Base-by-base conservation (phyloP, 2,329 filamentous ascomycete genomes). In the Venturia asperata region DNA sequence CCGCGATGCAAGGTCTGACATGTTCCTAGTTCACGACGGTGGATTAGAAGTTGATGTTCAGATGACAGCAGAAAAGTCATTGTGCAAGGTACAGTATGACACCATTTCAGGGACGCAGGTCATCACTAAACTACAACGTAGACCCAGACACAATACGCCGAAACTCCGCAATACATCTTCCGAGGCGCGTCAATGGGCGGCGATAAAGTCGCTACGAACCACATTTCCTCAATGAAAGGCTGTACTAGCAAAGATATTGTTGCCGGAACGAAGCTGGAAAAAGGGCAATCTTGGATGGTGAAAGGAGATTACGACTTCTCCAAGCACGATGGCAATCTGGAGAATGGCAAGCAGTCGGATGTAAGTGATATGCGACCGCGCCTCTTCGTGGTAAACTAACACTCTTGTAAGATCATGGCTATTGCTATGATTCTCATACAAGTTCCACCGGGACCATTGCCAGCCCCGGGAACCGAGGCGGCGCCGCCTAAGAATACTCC, bases 231-330 rank as follows among this genome's bases (percentile, higher is more conserved):
- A 19, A 65, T 65, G 64, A 21, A 62, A 21, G 24, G 24, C 10
- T 65, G 64, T 34, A 42, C 21, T n/a, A 42, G 15, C 21, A 21
- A 42, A 19, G 30, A 24, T 13, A 21, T 39, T 13, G 30, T 15
- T 5, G 47, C 27, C 19, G n/a, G 37, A 39, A 39, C 21, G 64
- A n/a, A 43, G 58, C 3, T 65, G 30, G 42, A 64, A 37, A 65
- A 45, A n/a, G 64, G 42, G 6, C 64, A 65, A 34, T 30, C 21
- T 10, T 65, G 64, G 64, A 24, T n/a, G 19, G n/a, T 65, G 7
- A 47, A 64, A 24, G 64, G 64, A 3, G n/a, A 65, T 21, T 65
- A 65, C 34, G 58, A 65, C 27, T 65, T 41, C 37, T 37, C 27
- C 19, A n/a, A 63, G 42, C 7, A 49, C 15, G 34, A 42, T 10